Evolutionary conservation across 768 basidiomycete genomes (phyloP), one percentile per base, ranked within the genome.

Genomic region (Tubosaeta sp.): DNA sequence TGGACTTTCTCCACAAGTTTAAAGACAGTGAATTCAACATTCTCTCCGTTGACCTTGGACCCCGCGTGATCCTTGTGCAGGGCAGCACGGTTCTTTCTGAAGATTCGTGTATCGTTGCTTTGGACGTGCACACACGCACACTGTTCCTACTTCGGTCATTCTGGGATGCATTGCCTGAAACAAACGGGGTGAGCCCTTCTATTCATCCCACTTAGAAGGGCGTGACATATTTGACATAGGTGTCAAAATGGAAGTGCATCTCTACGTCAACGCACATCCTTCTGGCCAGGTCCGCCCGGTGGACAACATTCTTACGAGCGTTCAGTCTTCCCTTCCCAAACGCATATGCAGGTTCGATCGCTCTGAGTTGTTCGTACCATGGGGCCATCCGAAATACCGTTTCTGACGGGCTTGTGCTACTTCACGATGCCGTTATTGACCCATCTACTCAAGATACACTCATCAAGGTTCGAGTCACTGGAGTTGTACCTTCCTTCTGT

Each of bases 261-360:
- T 62, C 61, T 8, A 62, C 61, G 8, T 58, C 56, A 16, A 61
- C 61, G 1, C 59, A 62, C 48, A 21, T 62, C 9, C 16, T 64
- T 1, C 24, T 64, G 6, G 45, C 56, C 9, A 16, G 35, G 34
- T 11, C 19, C 3, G 2, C 25, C 3, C 54, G 52, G 16, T 58
- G 51, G 51, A 12, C 5, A 14, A 55, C 62, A 3, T 25, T 32
- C 24, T 22, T 62, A 16, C 34, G 52, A 13, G 61, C 53, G 1
- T 64, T 58, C 11, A 1, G 43, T 9, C 40, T 64, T n/a, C 50
- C 59, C 5, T 43, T 19, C 14, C 35, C 39, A 25, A 31, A 44
- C 14, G 8, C 44, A 11, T 14, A 12, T 9, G 4, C 24, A 9
- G 3, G 1, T n/a, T 18, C n/a, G 5, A 36, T 6, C 25, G 3